Evolutionary conservation across 1,139 yeast species (phyloP).

Genomic region (Geotrichum phurueaensis): DNA sequence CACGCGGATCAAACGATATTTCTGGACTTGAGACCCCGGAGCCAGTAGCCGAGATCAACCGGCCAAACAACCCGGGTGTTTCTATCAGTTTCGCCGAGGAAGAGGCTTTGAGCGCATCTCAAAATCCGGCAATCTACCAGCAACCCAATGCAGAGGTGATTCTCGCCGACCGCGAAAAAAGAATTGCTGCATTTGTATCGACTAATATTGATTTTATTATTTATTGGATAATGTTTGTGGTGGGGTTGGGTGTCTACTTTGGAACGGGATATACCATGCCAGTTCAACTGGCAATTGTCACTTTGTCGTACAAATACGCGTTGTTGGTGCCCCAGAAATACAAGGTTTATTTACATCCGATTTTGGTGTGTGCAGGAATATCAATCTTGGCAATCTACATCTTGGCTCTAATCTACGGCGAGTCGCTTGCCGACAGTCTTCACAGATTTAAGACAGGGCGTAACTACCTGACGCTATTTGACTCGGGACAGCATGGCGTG

Average conservation of each 20-base stretch:
- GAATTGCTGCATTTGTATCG: slow-evolving; percentile 40
- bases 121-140: neutral
- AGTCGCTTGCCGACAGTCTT: slow-evolving; percentile 32
- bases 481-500: slow-evolving; percentile 31
- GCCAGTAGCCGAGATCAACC: slow-evolving; percentile 16
- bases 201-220: slow-evolving; percentile 53
- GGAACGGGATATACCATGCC: slow-evolving; percentile 51
- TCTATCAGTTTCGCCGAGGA: neutral
- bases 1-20: neutral
- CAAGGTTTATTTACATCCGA: slow-evolving; percentile 61
- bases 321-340: slow-evolving; percentile 45
- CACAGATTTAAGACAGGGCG: slow-evolving; percentile 62
- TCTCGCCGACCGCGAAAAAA: slow-evolving; percentile 14
- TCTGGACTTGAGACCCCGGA: slow-evolving; percentile 5
- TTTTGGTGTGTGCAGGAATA: slow-evolving; percentile 55
- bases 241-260: slow-evolving; percentile 43
- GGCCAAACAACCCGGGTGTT: slow-evolving; percentile 27
- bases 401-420: slow-evolving; percentile 44
- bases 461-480: slow-evolving; percentile 55
- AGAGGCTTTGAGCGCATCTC: neutral
- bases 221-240: slow-evolving; percentile 43
- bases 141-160: neutral
- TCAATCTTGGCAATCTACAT: slow-evolving; percentile 59
- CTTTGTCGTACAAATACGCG: slow-evolving; percentile 51
- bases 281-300: slow-evolving; percentile 55